These are phyloP conservation scores for Serendipita sp. DNA, from an alignment of 768 basidiomycete genomes.

Conservation along the genomic window DNA sequence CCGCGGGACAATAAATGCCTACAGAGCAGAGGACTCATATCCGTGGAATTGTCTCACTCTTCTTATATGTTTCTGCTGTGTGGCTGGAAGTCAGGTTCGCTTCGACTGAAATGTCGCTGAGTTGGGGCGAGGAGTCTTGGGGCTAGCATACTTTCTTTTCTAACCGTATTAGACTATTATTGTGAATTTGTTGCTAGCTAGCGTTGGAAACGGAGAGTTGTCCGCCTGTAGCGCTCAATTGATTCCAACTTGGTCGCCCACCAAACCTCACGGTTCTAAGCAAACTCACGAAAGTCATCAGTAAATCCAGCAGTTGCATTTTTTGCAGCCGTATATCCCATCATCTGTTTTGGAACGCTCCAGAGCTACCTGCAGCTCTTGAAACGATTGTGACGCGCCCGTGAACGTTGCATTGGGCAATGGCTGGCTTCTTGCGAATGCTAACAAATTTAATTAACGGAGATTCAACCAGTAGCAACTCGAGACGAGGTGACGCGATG, in stretches of 20 bases:
- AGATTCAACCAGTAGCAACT: background rate
- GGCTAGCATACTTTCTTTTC: no score
- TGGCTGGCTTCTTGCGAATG: slow-evolving; percentile 1
- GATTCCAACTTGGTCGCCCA: background rate
- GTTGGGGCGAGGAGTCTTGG: slow-evolving; percentile 22
- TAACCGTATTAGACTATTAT: no score
- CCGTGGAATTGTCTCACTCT: no score
- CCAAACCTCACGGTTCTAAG: background rate
- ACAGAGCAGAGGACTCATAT: no score
- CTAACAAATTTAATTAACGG: background rate
- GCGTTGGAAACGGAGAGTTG: background rate
- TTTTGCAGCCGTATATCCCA: no score
- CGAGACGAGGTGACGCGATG: slow-evolving; percentile 42
- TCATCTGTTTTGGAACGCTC: no score
- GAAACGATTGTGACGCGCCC: no score
- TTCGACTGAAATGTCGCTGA: slow-evolving; percentile 83
- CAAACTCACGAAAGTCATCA: no score
- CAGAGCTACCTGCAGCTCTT: no score
- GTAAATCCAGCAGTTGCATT: no score
- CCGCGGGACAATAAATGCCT: no score
- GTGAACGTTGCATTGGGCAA: slow-evolving; percentile 5
- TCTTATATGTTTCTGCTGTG: slow-evolving; percentile 40
- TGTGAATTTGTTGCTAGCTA: background rate
- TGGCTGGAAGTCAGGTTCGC: slow-evolving; percentile 72
- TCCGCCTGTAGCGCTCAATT: background rate